phyloP scores from a whole-genome alignment of 2,329 filamentous ascomycete species.

The Aspergillus fumigatiaffinis region DNA sequence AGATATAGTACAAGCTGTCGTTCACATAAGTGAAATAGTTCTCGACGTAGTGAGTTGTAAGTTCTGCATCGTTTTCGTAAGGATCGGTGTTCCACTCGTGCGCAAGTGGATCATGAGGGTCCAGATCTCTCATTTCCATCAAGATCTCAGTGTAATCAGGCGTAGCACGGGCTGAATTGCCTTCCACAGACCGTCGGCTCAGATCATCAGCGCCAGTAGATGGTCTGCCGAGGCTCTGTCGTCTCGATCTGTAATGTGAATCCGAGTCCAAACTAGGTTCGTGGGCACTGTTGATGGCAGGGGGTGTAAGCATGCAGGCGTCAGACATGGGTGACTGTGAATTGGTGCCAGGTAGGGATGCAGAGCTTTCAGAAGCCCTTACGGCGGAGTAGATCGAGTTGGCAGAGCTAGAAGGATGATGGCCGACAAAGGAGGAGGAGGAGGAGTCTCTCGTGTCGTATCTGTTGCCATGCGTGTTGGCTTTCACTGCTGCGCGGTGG shows the following conservation, averaged over 20 bases:
- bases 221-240: slow-evolving; percentile 14
- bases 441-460: slow-evolving; percentile 20
- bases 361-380: slow-evolving; percentile 29
- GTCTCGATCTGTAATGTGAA: slow-evolving; percentile 20
- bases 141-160: slow-evolving; percentile 30
- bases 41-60: slow-evolving; percentile 51
- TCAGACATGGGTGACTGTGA: slow-evolving; percentile 32
- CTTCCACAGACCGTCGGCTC: slow-evolving; percentile 6
- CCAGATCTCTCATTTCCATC: slow-evolving; percentile 26
- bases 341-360: slow-evolving; percentile 27
- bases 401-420: slow-evolving; percentile 19
- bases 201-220: slow-evolving; percentile 15
- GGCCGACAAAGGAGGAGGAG: slow-evolving; percentile 12
- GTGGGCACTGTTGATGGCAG: slow-evolving; percentile 21
- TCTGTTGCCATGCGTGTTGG: slow-evolving; percentile 19
- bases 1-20: slow-evolving; percentile 52
- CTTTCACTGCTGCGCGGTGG: slow-evolving; percentile 25
- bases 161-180: slow-evolving; percentile 10
- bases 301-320: slow-evolving; percentile 23
- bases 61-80: slow-evolving; percentile 46
- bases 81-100: slow-evolving; percentile 52
- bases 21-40: slow-evolving; percentile 58
- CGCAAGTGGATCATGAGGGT: slow-evolving; percentile 27
- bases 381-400: slow-evolving; percentile 25
- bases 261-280: slow-evolving; percentile 25